These are phyloP conservation scores for Mitragyna speciosa DNA, from an alignment of 257 asterid species.

Conservation along the genomic window DNA sequence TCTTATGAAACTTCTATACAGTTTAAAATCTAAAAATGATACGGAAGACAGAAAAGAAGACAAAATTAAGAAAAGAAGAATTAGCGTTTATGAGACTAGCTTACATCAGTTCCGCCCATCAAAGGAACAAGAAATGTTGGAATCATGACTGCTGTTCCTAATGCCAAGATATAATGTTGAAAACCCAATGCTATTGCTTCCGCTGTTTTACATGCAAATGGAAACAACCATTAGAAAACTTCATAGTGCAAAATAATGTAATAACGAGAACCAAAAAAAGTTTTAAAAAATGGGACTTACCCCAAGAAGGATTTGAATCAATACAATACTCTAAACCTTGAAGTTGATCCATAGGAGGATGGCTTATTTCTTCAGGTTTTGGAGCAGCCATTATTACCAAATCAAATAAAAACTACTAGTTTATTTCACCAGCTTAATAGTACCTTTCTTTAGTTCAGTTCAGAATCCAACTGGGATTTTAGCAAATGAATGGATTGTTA, in stretches of 20 bases:
- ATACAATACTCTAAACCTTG: conserved; percentile 98
- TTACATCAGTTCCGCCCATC: conserved; percentile 93
- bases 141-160: conserved; percentile 96
- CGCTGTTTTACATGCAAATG: conserved; percentile 49
- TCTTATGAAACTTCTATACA: neutral
- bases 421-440: conserved; percentile 3
- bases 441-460: conserved; percentile 16
- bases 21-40: too few relatives aligned
- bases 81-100: conserved; percentile 13
- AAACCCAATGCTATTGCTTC: conserved; percentile 88
- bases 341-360: conserved; percentile 94
- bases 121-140: conserved; percentile 91
- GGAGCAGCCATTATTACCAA: conserved; percentile 60
- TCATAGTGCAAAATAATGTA: too few relatives aligned
- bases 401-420: conserved; percentile 4
- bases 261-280: neutral
- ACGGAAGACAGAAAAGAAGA: neutral
- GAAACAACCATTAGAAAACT: neutral
- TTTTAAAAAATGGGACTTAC: conserved; percentile 32
- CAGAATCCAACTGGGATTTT: conserved; percentile 28
- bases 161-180: conserved; percentile 85
- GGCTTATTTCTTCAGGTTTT: conserved; percentile 91
- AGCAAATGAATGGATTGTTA: conserved; percentile 23
- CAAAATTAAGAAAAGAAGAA: neutral
- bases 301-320: conserved; percentile 98